Conservation (phyloP, 2,329 filamentous ascomycete species). For the Colletotrichum gloeosporioides region DNA sequence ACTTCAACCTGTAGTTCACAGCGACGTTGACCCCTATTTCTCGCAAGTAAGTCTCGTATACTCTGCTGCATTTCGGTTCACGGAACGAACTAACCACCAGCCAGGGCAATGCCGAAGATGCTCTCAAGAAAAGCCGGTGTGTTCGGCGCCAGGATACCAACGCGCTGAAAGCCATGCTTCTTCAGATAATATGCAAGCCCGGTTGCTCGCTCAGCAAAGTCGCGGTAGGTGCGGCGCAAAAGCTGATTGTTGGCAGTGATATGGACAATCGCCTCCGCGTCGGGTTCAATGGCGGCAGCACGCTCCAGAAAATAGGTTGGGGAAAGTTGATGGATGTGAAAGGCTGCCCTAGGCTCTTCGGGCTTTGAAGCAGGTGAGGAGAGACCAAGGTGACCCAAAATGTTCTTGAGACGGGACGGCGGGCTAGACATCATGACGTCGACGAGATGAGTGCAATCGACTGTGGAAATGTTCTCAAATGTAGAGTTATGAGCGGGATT, state of each 20-base stretch:
- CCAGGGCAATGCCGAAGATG: slow-evolving; percentile 86
- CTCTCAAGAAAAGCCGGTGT: slow-evolving; percentile 93
- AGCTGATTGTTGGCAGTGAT: slow-evolving; percentile 77
- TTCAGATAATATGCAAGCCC: slow-evolving; percentile 88
- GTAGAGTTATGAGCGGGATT: background rate
- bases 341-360: slow-evolving; percentile 45
- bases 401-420: slow-evolving; percentile 63
- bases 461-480: background rate
- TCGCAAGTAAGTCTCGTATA: background rate
- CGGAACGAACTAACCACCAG: slow-evolving; percentile 55
- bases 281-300: slow-evolving; percentile 85
- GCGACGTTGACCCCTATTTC: slow-evolving; percentile 70
- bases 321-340: slow-evolving; percentile 78
- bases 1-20: slow-evolving; percentile 70
- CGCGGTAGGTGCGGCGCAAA: slow-evolving; percentile 77
- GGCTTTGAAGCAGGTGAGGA: slow-evolving; percentile 29
- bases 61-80: background rate
- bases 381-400: slow-evolving; percentile 55
- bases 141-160: slow-evolving; percentile 89
- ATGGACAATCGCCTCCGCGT: slow-evolving; percentile 86
- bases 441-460: background rate
- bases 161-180: slow-evolving; percentile 74
- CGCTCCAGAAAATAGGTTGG: slow-evolving; percentile 88
- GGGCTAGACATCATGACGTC: slow-evolving; percentile 63
- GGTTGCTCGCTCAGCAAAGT: slow-evolving; percentile 83